These are phyloP conservation scores for Termitomyces sp. DNA, from an alignment of 768 basidiomycete species.

Conservation along the genomic window DNA sequence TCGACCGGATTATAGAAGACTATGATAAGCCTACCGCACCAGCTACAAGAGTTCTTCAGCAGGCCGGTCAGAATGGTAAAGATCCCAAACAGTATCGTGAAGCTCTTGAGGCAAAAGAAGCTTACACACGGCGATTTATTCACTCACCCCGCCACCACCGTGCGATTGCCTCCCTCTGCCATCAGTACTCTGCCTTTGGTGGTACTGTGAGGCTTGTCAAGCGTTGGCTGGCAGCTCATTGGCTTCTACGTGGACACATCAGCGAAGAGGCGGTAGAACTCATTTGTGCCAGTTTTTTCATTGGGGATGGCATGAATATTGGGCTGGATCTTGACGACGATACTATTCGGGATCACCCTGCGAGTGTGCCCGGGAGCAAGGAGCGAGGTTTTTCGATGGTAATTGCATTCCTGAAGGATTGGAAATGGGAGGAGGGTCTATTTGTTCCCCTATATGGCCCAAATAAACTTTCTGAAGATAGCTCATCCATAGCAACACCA, in stretches of 20 bases:
- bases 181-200: constrained; percentile 74
- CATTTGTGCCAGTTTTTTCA: constrained; percentile 74
- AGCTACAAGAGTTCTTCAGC: constrained; percentile 19
- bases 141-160: constrained; percentile 83
- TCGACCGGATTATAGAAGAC: constrained; percentile 61
- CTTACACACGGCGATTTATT: constrained; percentile 68
- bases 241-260: constrained; percentile 73
- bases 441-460: constrained; percentile 66
- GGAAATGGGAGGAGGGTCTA: constrained; percentile 77
- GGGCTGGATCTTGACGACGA: constrained; percentile 22
- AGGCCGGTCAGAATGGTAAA: constrained; percentile 23
- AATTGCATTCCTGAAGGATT: constrained; percentile 67
- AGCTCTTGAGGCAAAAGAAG: constrained; percentile 49
- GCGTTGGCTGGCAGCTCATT: constrained; percentile 90
- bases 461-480: constrained; percentile 22
- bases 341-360: constrained; percentile 26
- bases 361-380: constrained; percentile 63
- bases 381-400: constrained; percentile 76
- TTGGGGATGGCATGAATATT: constrained; percentile 40
- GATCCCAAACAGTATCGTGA: constrained; percentile 46
- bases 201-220: constrained; percentile 86
- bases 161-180: constrained; percentile 71
- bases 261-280: constrained; percentile 80
- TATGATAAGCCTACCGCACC: constrained; percentile 34
- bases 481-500: constrained; percentile 14